These are phyloP conservation scores for Penicillium dipodomyicola DNA, from an alignment of 495 filamentous ascomycete genomes.

Conservation along the genomic window DNA sequence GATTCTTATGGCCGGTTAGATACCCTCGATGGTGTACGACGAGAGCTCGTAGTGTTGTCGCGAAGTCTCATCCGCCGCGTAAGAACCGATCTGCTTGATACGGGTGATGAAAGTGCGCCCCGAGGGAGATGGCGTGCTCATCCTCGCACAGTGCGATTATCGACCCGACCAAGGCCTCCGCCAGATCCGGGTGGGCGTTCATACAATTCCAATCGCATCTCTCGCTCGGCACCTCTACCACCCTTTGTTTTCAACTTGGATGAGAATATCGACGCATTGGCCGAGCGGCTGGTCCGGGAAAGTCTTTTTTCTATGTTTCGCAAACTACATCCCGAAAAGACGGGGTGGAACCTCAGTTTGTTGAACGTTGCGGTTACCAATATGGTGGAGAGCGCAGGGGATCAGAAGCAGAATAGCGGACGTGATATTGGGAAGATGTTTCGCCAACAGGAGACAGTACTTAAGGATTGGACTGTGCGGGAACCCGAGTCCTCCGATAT, in stretches of 20 bases:
- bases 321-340: constrained; percentile 64
- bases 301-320: constrained; percentile 66
- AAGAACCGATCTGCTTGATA: constrained; percentile 68
- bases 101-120: constrained; percentile 35
- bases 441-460: constrained; percentile 59
- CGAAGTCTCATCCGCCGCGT: constrained; percentile 74
- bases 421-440: constrained; percentile 70
- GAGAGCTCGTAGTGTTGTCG: constrained; percentile 61
- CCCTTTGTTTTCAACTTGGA: constrained; percentile 64
- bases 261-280: constrained; percentile 54
- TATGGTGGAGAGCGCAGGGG: constrained; percentile 63
- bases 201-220: constrained; percentile 59
- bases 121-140: constrained; percentile 60
- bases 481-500: not conserved
- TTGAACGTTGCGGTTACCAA: constrained; percentile 87
- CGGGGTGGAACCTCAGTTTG: constrained; percentile 74
- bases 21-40: constrained; percentile 56
- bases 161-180: constrained; percentile 65
- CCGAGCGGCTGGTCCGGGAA: constrained; percentile 68
- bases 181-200: constrained; percentile 49
- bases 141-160: constrained; percentile 71
- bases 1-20: constrained; percentile 76
- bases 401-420: constrained; percentile 47
- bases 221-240: constrained; percentile 66
- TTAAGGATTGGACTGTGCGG: constrained; percentile 56